A percentile compares a stretch with the other conserved stretches of the same genome.
These are phyloP conservation scores for Trypanosoma rangeli DNA, from an alignment of 208 protist genomes.

Conservation along the genomic window DNA sequence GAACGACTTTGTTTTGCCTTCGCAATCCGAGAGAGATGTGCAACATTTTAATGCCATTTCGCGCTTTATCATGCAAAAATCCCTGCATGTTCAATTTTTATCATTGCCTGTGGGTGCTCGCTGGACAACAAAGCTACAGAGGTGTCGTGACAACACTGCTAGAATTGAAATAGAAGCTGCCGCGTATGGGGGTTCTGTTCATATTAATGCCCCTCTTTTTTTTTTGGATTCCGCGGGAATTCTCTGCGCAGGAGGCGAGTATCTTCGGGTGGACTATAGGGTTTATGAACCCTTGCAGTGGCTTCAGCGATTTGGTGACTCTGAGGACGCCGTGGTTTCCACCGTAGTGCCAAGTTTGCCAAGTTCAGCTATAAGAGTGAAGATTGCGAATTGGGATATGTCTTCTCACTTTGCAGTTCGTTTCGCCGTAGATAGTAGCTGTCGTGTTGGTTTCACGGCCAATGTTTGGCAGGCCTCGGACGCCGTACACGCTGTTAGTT, in stretches of 20 bases:
- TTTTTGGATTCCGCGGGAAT: constrained; percentile 42
- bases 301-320: constrained; percentile 39
- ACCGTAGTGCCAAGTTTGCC: constrained; percentile 9
- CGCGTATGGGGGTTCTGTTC: constrained; percentile 29
- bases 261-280: constrained; percentile 65
- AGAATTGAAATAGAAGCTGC: constrained; percentile 30
- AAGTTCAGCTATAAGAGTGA: constrained; percentile 1
- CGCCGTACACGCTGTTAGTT: background rate
- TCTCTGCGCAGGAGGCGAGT: constrained; percentile 42
- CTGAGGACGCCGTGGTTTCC: background rate
- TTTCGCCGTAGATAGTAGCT: constrained; percentile 36
- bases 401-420: constrained; percentile 35
- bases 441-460: constrained; percentile 33
- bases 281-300: constrained; percentile 37
- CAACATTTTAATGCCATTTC: constrained; percentile 7
- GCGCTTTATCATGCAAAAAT: constrained; percentile 6
- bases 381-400: constrained; percentile 4
- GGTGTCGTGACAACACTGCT: constrained; percentile 25
- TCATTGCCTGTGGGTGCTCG: background rate
- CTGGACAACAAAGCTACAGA: constrained; percentile 23
- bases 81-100: constrained; percentile 18
- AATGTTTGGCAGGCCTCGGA: constrained; percentile 3
- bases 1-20: constrained; percentile 5
- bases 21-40: background rate
- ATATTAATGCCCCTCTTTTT: constrained; percentile 34